Evolutionary conservation across 257 asterid genomes (phyloP).

Genomic region (Ophiorrhiza pumila): DNA sequence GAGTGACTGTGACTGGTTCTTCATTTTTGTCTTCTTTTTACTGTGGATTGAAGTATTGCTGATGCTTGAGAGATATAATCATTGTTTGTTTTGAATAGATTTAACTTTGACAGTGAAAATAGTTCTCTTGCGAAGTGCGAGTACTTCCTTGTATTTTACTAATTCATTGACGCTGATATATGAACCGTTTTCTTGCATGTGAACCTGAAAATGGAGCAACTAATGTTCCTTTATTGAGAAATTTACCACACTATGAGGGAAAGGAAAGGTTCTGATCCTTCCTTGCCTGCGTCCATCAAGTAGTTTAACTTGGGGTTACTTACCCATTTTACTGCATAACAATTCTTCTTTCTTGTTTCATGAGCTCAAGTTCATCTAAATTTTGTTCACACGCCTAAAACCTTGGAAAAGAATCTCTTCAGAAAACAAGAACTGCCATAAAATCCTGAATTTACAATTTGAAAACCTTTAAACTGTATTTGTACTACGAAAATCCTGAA

Average conservation of each 20-base stretch:
- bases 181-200: background rate
- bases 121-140: no score
- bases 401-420: background rate
- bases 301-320: no score
- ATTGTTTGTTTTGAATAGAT: conserved; percentile 7
- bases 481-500: background rate
- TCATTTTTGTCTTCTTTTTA: background rate
- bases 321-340: background rate
- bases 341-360: background rate
- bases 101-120: background rate
- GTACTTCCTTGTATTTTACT: background rate
- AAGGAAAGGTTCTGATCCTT: background rate
- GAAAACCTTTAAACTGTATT: background rate
- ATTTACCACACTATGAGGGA: background rate
- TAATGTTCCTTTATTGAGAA: no score
- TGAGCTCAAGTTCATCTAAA: background rate
- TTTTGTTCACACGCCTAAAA: background rate
- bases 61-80: background rate
- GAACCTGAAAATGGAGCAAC: no score
- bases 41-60: background rate
- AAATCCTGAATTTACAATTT: background rate
- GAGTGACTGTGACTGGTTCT: background rate
- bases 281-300: background rate
- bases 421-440: background rate
- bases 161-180: background rate